These are phyloP conservation scores for Aspergillus pseudoglaucus DNA, from an alignment of 2,329 filamentous ascomycete genomes.

Conservation along the genomic window DNA sequence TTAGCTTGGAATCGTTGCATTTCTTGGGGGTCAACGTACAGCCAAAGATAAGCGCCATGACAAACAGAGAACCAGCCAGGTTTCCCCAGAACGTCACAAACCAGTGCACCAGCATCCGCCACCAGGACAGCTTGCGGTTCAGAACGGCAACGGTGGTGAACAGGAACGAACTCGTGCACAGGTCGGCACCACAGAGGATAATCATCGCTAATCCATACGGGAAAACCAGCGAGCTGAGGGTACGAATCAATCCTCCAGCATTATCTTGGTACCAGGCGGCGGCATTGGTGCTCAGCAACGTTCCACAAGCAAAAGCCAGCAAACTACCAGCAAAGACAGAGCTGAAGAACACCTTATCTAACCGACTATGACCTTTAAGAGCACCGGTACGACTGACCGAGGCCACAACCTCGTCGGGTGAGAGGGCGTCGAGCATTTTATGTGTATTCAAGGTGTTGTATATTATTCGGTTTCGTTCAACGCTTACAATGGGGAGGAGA, in stretches of 20 bases:
- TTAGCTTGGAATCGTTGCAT: background rate
- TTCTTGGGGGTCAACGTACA: conserved; percentile 25
- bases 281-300: conserved; percentile 40
- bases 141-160: conserved; percentile 41
- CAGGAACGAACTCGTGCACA: conserved; percentile 45
- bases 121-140: conserved; percentile 34
- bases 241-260: conserved; percentile 43
- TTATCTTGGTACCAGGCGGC: conserved; percentile 46
- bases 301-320: conserved; percentile 47
- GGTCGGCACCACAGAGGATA: conserved; percentile 44
- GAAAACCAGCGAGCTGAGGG: conserved; percentile 42
- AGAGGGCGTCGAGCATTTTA: conserved; percentile 34
- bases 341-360: conserved; percentile 49
- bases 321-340: conserved; percentile 48
- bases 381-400: conserved; percentile 45
- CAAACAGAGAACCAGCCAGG: conserved; percentile 44
- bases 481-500: background rate
- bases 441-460: too few species aligned
- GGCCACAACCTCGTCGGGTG: conserved; percentile 46
- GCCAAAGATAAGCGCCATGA: conserved; percentile 44
- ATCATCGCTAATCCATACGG: conserved; percentile 47
- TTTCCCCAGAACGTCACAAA: conserved; percentile 45
- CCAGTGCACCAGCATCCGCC: conserved; percentile 38
- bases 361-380: conserved; percentile 47
- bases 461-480: too few species aligned